These are phyloP conservation scores for Daucus carota DNA, from an alignment of 129 eudicot genomes.

Conservation along the genomic window DH1_v3.0 NC_030382.2:32622001-32622500, in stretches of 20 bases:
- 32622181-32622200: background rate
- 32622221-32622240: background rate
- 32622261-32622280: conserved; percentile 57
- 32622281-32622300: conserved; percentile 56
- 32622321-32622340: conserved; percentile 48
- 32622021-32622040: background rate
- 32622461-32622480: conserved; percentile 60
- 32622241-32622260: conserved; percentile 21
- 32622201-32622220: background rate
- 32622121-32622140: background rate
- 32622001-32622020: background rate
- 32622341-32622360: background rate
- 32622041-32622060: background rate
- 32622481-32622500: conserved; percentile 59
- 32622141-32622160: background rate
- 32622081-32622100: background rate
- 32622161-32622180: background rate
- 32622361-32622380: background rate
- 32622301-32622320: conserved; percentile 76
- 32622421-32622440: conserved; percentile 79
- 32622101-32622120: background rate
- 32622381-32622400: background rate
- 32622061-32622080: too few species aligned
- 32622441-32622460: conserved; percentile 72
- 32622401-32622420: conserved; percentile 34